These are phyloP conservation scores for Elaeagnus macrophylla DNA, from an alignment of 306 rosid genomes.

Conservation along the genomic window DNA sequence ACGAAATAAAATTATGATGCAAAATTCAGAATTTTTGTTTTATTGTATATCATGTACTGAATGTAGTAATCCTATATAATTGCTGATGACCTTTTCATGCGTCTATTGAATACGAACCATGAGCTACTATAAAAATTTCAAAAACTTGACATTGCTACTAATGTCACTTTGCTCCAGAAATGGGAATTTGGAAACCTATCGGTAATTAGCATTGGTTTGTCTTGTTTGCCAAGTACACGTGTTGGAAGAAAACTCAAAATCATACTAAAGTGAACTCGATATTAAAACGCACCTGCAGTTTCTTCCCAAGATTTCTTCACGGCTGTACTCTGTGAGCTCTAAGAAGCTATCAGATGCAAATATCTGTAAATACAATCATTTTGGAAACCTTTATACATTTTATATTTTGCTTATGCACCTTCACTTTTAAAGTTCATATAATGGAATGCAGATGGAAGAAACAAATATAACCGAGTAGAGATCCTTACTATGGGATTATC, in stretches of 20 bases:
- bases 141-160: not conserved
- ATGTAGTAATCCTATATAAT: not conserved
- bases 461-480: not conserved
- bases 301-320: slow-evolving; percentile 96
- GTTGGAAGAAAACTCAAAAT: not conserved
- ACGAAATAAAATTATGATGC: slow-evolving; percentile 15
- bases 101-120: not conserved
- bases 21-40: not conserved
- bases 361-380: slow-evolving; percentile 41
- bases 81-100: not conserved
- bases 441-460: not conserved
- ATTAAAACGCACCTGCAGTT: slow-evolving; percentile 66
- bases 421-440: slow-evolving; percentile 3
- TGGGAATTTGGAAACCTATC: not conserved
- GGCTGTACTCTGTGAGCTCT: slow-evolving; percentile 90
- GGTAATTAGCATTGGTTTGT: not conserved
- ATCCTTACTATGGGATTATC: slow-evolving; percentile 91
- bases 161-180: not conserved
- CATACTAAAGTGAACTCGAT: not conserved
- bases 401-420: slow-evolving; percentile 8
- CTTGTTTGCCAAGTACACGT: not conserved
- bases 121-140: not conserved
- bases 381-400: slow-evolving; percentile 7
- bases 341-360: slow-evolving; percentile 98
- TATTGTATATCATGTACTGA: not conserved